A percentile compares a stretch with the other conserved stretches of the same genome.
Evolutionary conservation across 148 eudicot species (phyloP).

Genomic region (Pharnaceum exiguum): DNA sequence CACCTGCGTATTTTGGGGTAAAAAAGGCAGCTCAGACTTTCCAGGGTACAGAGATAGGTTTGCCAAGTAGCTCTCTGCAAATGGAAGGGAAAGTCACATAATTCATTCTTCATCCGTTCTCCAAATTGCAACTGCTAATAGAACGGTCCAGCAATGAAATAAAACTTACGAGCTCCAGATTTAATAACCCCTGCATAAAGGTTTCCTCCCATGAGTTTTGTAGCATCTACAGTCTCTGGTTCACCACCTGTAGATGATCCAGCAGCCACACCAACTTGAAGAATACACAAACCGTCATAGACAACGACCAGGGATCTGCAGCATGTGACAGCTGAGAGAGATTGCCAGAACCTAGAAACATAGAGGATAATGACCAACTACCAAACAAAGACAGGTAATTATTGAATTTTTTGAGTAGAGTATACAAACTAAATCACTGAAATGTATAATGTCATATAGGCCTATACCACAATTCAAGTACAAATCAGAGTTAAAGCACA

Average conservation of each 20-base stretch:
- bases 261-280: constrained; percentile 74
- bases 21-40: constrained; percentile 86
- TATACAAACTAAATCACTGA: too few relatives aligned
- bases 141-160: neutral
- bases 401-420: too few relatives aligned
- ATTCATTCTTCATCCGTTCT: neutral
- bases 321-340: constrained; percentile 55
- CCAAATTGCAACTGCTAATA: too few relatives aligned
- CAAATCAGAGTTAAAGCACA: too few relatives aligned
- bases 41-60: constrained; percentile 91
- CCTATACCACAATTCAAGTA: too few relatives aligned
- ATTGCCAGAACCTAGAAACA: constrained; percentile 53
- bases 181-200: constrained; percentile 58
- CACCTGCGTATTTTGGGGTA: constrained; percentile 88
- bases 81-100: neutral
- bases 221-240: constrained; percentile 45
- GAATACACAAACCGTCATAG: constrained; percentile 46
- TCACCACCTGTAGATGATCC: constrained; percentile 37
- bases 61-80: constrained; percentile 90
- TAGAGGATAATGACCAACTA: constrained; percentile 3
- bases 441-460: too few relatives aligned
- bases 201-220: constrained; percentile 58
- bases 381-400: constrained; percentile 13
- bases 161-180: constrained; percentile 73
- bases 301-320: constrained; percentile 66